Evolutionary conservation across 768 basidiomycete species (phyloP).

Genomic region (Lactarius quietus): DNA sequence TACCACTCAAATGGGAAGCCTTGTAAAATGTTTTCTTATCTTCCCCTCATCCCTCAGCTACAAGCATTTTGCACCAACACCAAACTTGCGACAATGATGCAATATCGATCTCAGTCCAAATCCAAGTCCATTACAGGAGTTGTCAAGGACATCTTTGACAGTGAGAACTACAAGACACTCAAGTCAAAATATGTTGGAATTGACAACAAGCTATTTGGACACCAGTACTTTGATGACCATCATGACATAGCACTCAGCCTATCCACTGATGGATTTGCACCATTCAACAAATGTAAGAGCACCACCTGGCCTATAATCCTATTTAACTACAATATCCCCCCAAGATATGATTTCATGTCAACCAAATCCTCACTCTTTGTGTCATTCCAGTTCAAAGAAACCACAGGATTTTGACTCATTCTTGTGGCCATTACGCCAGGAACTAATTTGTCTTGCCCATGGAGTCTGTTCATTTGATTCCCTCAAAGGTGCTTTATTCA

Average conservation of each 20-base stretch:
- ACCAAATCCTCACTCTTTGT: constrained; percentile 28
- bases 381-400: constrained; percentile 32
- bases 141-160: background rate
- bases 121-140: background rate
- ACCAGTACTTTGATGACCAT: constrained; percentile 37
- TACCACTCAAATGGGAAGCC: background rate
- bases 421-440: constrained; percentile 30
- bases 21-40: background rate
- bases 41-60: background rate
- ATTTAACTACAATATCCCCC: constrained; percentile 43
- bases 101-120: background rate
- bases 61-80: background rate
- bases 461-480: constrained; percentile 29
- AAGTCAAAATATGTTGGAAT: background rate
- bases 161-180: background rate
- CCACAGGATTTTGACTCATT: constrained; percentile 34
- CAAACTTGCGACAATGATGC: background rate
- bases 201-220: background rate
- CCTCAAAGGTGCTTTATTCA: constrained; percentile 27
- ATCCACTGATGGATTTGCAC: constrained; percentile 42
- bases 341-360: constrained; percentile 30
- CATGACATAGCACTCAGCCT: constrained; percentile 44
- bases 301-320: constrained; percentile 43
- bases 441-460: constrained; percentile 27
- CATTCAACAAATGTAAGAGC: constrained; percentile 34